Evolutionary conservation across 805 yeast species (phyloP), one percentile per base, ranked within the genome.

Genomic region (Ogataea minuta): DNA sequence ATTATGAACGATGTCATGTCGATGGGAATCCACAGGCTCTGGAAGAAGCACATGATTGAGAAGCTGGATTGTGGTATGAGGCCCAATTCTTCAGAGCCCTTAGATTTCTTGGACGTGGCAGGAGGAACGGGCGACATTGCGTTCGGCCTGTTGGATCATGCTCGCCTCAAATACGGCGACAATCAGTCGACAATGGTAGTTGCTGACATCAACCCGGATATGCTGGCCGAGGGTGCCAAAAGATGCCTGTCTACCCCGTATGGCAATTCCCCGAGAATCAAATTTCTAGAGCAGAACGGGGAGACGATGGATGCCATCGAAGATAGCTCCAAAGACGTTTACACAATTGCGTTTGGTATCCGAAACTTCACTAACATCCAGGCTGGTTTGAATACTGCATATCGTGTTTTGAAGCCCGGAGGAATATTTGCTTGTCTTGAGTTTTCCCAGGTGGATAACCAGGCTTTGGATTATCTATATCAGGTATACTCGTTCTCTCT

Each of bases 61-160:
- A 79, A 86, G 50, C 69, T 93, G 41, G 96, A 93, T 59, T 95
- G 97, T 30, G 99, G 99, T 23, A 79, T 79, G 70, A 76, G 98
- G 57, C 91, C 95, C 4, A 95, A 91, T 31, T 61, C 68, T 10
- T 48, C 49, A n/a, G 76, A 81, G 49, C 96, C 96, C 3, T 69
- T 93, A 53, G 77, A 81, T 43, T 91, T 93, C 57, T 72, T 93
- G 48, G 99, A 93, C 63, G 98, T 93, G 41, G 99, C 99, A 19
- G 99, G 99, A 44, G 99, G 99, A 16, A 88, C 98, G 9, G 99
- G 99, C 32, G 99, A 93, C 59, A 91, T 93, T 64, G 99, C 99
- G 1, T 88, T 88, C 65, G 95, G 99, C 2, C 73, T 93, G 47
- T 70, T 93, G 46, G 96, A 89, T 55, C 96, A 93, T 64, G 98